These are phyloP conservation scores for Ogataea polymorpha DNA, from an alignment of 805 yeast species.

Conservation along the genomic window DNA sequence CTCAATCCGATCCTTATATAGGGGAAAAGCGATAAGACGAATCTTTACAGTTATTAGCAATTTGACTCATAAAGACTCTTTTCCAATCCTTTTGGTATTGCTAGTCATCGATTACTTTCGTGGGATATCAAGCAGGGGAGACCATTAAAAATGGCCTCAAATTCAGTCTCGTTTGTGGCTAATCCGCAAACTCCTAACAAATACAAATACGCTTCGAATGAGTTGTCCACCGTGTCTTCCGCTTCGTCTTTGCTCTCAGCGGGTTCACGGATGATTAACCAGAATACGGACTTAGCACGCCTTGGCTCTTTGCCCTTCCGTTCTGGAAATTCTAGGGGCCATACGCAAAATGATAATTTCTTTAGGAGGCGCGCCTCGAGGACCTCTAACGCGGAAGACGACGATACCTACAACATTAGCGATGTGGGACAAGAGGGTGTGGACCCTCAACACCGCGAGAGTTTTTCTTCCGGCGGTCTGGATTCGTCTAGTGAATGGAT, in stretches of 20 bases:
- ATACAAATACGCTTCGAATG: slow-evolving; percentile 16
- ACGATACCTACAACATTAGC: background rate
- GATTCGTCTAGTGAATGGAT: slow-evolving; percentile 31
- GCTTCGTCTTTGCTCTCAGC: slow-evolving; percentile 15
- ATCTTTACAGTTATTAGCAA: background rate
- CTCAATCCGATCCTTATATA: slow-evolving; percentile 4
- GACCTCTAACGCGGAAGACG: background rate
- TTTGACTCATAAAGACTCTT: too few relatives aligned
- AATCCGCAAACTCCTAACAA: slow-evolving; percentile 15
- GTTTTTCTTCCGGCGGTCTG: slow-evolving; percentile 15
- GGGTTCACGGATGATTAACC: slow-evolving; percentile 7
- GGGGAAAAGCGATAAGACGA: slow-evolving; percentile 7
- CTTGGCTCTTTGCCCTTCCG: slow-evolving; percentile 8
- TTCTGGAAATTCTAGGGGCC: background rate
- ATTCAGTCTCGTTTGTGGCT: slow-evolving; percentile 14
- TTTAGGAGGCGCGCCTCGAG: background rate
- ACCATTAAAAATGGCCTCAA: slow-evolving; percentile 12
- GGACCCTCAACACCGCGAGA: slow-evolving; percentile 1
- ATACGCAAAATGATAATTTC: background rate
- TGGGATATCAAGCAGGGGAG: background rate
- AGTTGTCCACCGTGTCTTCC: slow-evolving; percentile 19
- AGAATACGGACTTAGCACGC: slow-evolving; percentile 15
- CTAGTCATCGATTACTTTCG: too few relatives aligned
- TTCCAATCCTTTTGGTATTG: too few relatives aligned
- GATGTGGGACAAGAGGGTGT: background rate